Conservation (phyloP, 2,329 filamentous ascomycete species). For the Talaromyces sp. region DNA sequence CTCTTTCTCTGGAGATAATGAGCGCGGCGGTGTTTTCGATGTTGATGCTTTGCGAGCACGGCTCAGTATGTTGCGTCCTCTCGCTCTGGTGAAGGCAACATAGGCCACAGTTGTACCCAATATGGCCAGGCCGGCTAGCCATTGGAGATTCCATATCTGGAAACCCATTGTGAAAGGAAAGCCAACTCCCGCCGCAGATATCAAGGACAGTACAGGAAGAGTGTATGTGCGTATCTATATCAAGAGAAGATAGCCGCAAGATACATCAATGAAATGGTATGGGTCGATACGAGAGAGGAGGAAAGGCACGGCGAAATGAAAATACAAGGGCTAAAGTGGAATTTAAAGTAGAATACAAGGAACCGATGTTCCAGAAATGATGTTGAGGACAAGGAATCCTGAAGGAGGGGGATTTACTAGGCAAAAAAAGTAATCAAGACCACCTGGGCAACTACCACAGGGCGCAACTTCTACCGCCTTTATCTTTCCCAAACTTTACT, state of each 20-base stretch:
- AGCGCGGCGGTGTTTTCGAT: conserved; percentile 50
- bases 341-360: background rate
- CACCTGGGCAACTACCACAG: background rate
- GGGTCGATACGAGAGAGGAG: background rate
- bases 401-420: conserved; percentile 1
- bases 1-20: conserved; percentile 47
- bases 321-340: background rate
- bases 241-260: background rate
- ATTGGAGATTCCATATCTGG: conserved; percentile 13
- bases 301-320: background rate
- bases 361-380: background rate
- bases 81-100: conserved; percentile 25
- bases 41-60: conserved; percentile 42
- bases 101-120: conserved; percentile 23
- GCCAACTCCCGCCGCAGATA: background rate
- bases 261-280: background rate
- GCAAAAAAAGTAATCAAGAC: conserved; percentile 14
- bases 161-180: background rate
- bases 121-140: conserved; percentile 22
- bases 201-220: background rate
- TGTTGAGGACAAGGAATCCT: background rate
- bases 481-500: background rate
- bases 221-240: background rate
- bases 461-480: background rate
- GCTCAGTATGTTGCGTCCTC: conserved; percentile 36